Base-by-base conservation (phyloP, 108 stramenopile genomes). In the Seminavis robusta region DNA sequence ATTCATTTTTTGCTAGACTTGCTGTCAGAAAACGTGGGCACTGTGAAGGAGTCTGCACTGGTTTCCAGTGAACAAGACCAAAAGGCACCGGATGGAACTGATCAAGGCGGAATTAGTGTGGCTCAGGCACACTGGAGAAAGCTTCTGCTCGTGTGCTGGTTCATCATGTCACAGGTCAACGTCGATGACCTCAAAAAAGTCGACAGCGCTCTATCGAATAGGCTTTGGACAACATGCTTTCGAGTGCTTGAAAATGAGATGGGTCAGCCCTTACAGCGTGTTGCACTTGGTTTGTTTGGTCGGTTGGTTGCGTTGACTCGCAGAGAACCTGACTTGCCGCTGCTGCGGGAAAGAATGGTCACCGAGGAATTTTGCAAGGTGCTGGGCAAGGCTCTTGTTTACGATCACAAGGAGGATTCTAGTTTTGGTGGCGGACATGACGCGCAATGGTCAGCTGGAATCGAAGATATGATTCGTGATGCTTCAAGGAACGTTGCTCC, bases 41-140 rank as follows among this genome's bases (percentile, higher is more conserved):
- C 50, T 31, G 56, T 79, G 23, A 55, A 67, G 59, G 50, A 55
- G 10, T n/a, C n/a, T n/a, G n/a, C n/a, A n/a, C n/a, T n/a, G n/a
- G 33, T 42, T 0, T 51, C 21, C 27, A 48, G 4, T 20, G 62
- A 53, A 21, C 21, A 31, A 30, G 82, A 62, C 1, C 33, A 28
- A 33, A 48, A 61, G 26, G 30, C 49, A 49, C 39, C 45, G 3
- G 43, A 59, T 2, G 49, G 53, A 17, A 20, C 47, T 21, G 81
- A 82, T 21, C 70, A 63, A 25, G 56, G 42, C 30, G 81, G 73
- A 20, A 70, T 57, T 27, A 71, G 64, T 8, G 74, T 49, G 34
- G 74, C 71, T 28, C n/a, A n/a, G n/a, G n/a, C n/a, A n/a, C 87
- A 94, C 58, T 94, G 94, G 94, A 81, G 86, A 50, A 83, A 87